Evolutionary conservation across 306 rosid genomes (phyloP).

Genomic region (Argentina anserina): DNA sequence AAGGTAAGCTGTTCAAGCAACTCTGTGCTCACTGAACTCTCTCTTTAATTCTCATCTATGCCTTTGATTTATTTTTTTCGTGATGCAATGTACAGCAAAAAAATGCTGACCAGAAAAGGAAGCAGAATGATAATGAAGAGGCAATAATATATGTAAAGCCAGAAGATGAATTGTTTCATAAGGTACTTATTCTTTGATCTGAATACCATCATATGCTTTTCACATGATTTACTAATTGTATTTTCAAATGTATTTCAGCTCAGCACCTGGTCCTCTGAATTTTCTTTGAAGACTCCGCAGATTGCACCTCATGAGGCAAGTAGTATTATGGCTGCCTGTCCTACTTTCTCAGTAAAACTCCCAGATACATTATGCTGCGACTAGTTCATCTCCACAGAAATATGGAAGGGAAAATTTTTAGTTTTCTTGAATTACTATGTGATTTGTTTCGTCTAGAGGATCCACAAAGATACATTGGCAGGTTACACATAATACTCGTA

Average conservation of each 20-base stretch:
- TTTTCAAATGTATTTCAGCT: slow-evolving; percentile 49
- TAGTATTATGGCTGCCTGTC: not conserved
- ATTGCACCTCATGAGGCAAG: slow-evolving; percentile 62
- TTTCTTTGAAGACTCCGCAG: slow-evolving; percentile 53
- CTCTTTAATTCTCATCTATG: not conserved
- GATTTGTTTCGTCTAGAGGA: not conserved
- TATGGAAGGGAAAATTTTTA: not conserved
- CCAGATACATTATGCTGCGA: not conserved
- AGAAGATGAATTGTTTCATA: slow-evolving; percentile 79
- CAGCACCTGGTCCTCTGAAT: slow-evolving; percentile 66
- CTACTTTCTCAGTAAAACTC: not conserved
- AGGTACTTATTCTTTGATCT: slow-evolving; percentile 42
- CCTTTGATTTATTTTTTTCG: slow-evolving; percentile 4
- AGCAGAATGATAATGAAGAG: slow-evolving; percentile 34
- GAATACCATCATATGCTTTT: not conserved
- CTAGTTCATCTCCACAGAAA: not conserved
- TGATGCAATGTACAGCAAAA: slow-evolving; percentile 43
- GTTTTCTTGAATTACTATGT: not conserved
- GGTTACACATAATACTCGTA: not conserved
- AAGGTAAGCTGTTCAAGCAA: slow-evolving; percentile 47
- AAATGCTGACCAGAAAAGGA: slow-evolving; percentile 40
- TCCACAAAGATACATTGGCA: not conserved
- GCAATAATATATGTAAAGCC: slow-evolving; percentile 56
- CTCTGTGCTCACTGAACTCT: not conserved
- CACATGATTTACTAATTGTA: not conserved